Evolutionary conservation across 305 asterid species (phyloP), one percentile per base, ranked within the genome.

Genomic region (Petunia hybrid): DNA sequence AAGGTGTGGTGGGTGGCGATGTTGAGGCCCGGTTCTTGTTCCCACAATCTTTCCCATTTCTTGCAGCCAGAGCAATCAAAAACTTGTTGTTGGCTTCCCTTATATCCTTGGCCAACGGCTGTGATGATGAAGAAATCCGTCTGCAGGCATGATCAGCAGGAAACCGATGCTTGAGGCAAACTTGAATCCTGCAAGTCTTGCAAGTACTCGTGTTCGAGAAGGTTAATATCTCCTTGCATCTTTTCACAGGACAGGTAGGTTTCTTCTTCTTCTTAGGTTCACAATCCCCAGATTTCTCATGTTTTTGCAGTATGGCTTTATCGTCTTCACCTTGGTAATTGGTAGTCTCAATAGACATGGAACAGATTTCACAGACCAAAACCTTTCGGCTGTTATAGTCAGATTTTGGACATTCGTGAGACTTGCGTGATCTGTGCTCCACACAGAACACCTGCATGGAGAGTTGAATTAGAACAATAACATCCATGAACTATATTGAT

Each of bases 131-230:
- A 36, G 13, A 14, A 60, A 78, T 77, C 69, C 76, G 80, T 62
- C 65, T 77, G 78, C 99, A 94, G 53, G 81, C 79, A 78, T 94
- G 99, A 82, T 94, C 99, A 31, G 85, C 88, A 43, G 97, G 97
- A 64, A 94, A 95, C 71, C 98, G 78, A 63, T 95, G 98, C 80
- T 85, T 94, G 89, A 95, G 83, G 86, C 99, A 95, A 39, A 90
- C 86, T 82, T 86, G 90, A 9, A 91, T 80, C 31, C 87, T 80
- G 78, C 98, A 95, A 46, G 7, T 81, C 85, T 90, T 91, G 85
- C 99, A 95, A 22, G 90, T 48, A 7, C 87, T 87, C 31, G 91
- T 92, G 84, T 95, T 95, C 22, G 99, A 92, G 87, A 95, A 92
- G 10, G 98, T 95, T 87, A 95, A 78, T 10, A 84, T 84, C 81